Evolutionary conservation across 2,329 filamentous ascomycete genomes (phyloP).

Genomic region (Arthrinium phaeospermum): DNA sequence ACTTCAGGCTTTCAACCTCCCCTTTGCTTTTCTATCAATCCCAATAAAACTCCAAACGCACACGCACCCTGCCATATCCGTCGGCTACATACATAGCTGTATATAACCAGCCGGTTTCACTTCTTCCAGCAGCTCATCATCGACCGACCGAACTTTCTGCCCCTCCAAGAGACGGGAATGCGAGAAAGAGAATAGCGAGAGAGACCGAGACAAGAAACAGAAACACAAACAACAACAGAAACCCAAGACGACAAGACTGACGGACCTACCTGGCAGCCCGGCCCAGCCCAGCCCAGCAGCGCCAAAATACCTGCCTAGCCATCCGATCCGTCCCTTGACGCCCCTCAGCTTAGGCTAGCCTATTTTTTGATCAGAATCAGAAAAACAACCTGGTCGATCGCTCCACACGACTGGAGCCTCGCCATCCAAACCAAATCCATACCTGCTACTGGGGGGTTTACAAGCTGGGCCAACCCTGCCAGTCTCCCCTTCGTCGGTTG

Average conservation of each 20-base stretch:
- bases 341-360: constrained; percentile 2
- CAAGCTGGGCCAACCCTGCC: constrained; percentile 22
- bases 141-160: not conserved
- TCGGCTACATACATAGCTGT: not conserved
- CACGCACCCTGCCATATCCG: not conserved
- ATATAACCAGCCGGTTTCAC: not conserved
- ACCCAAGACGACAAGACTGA: not conserved
- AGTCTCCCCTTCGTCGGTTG: constrained; percentile 23
- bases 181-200: not conserved
- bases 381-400: constrained; percentile 13
- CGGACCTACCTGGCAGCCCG: not conserved
- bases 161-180: not conserved
- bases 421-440: constrained; percentile 16
- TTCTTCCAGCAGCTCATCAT: not conserved
- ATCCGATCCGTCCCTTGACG: constrained; percentile 13
- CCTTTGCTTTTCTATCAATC: not conserved
- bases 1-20: constrained; percentile 7
- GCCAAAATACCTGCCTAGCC: constrained; percentile 11
- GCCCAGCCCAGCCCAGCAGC: not conserved
- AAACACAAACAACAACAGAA: not conserved
- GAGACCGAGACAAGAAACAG: not conserved
- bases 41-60: not conserved
- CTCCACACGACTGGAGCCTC: constrained; percentile 13
- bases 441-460: constrained; percentile 17
- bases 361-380: constrained; percentile 16